Evolutionary conservation across 352 stramenopile genomes (phyloP).

Genomic region (Pythium rishiriense): DNA sequence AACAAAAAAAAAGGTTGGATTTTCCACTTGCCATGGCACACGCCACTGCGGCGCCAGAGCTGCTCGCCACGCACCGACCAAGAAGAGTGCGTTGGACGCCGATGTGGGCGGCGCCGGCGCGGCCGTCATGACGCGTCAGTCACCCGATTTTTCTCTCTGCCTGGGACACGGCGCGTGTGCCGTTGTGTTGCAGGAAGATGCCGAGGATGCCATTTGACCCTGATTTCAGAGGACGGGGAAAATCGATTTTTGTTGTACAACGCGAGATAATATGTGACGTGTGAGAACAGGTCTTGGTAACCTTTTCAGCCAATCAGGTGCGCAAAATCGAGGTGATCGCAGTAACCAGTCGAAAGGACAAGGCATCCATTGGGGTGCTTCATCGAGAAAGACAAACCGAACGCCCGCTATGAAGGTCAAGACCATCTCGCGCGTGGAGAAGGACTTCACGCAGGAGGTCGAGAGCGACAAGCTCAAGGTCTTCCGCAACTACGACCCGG

Average conservation of each 20-base stretch:
- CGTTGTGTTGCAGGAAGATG: background rate
- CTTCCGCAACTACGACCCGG: conserved; percentile 96
- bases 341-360: conserved; percentile 29
- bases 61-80: conserved; percentile 48
- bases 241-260: conserved; percentile 7
- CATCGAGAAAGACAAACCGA: background rate
- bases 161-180: too few relatives aligned
- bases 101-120: conserved; percentile 25
- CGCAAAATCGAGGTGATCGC: conserved; percentile 1
- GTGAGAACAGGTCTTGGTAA: background rate
- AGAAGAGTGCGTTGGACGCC: conserved; percentile 66
- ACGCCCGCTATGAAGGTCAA: conserved; percentile 97
- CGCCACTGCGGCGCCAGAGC: background rate
- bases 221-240: too few relatives aligned
- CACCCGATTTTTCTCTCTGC: too few relatives aligned
- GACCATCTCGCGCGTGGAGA: conserved; percentile 95
- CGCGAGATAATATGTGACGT: conserved; percentile 20
- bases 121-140: background rate
- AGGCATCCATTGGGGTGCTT: background rate
- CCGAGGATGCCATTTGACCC: too few relatives aligned
- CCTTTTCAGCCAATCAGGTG: conserved; percentile 23
- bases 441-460: conserved; percentile 94
- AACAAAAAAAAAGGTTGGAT: background rate
- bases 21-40: background rate
- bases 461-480: conserved; percentile 93